Base-by-base conservation (phyloP, 208 protist genomes). In the Crithidia bombi region DNA sequence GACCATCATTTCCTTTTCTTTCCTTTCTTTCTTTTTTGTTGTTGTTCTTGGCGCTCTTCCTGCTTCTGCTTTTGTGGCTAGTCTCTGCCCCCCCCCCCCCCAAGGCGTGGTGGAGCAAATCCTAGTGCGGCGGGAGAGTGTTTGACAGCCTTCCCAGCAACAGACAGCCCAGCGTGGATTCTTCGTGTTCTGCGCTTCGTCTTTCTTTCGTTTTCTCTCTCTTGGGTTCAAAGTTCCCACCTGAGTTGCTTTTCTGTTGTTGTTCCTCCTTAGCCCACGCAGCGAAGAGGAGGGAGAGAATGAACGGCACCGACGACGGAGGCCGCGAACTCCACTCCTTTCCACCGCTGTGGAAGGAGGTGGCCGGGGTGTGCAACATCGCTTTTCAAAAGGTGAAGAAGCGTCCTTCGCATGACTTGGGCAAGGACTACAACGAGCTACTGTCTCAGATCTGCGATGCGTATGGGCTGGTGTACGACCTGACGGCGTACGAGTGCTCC, bases 401-500 rank as follows among this genome's bases (percentile, higher is more conserved):
- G 47, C 69, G 55, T 23, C 72, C 70, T 5, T 49, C 69, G 17
- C 62, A 70, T 12, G 62, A 85, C 46, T 49, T 90, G 14, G 52
- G 64, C 32, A 65, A 61, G 17, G 62, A 70, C 25, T 91, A 91
- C 56, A 85, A 81, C 56, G 72, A 75, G 23, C 61, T 91, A 4
- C 66, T 73, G 61, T 46, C 50, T 0, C 66, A 79, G 36, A 65
- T 91, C 23, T 82, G 74, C 41, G 75, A 78, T 15, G 80, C 74
- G 5, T 81, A 89, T 55, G 69, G 59, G 21, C 61, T 79, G 10
- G 86, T 91, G 25, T 91, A 91, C 43, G 47, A 77, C 43, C 64
- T 91, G 10, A 88, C 80, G 2, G 70, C 86, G 28, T 89, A 80
- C 43, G 47, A 85, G 46, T 93, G 83, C 74, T 49, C 59, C 1